phyloP scores from a whole-genome alignment of 805 yeast species.

The Saccharomycopsis fibuligera region DNA sequence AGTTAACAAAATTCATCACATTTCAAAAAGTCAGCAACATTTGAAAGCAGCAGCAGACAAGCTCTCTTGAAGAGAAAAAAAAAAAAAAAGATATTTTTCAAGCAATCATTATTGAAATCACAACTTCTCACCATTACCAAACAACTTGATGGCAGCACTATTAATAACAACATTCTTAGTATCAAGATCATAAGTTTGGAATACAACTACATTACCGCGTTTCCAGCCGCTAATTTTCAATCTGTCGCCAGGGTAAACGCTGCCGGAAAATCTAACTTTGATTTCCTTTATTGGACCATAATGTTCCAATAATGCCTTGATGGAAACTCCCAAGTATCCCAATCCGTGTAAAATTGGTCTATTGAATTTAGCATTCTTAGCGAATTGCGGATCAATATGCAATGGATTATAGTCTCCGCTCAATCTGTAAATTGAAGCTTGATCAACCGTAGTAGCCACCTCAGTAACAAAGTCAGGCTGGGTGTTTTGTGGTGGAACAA shows the following conservation, averaged over 20 bases:
- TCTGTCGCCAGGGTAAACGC: constrained; percentile 93
- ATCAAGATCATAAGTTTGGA: constrained; percentile 78
- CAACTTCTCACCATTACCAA: constrained; percentile 11
- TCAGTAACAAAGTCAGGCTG: constrained; percentile 61
- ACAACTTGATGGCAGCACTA: constrained; percentile 75
- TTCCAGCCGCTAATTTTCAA: constrained; percentile 82
- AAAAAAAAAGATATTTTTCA: not conserved
- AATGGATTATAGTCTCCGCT: constrained; percentile 94
- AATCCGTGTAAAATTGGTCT: constrained; percentile 90
- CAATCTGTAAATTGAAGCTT: constrained; percentile 84
- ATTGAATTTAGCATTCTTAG: constrained; percentile 79
- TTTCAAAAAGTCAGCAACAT: not conserved
- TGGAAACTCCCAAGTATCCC: constrained; percentile 77
- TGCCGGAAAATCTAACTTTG: constrained; percentile 85
- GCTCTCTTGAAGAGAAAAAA: not conserved
- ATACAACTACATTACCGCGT: constrained; percentile 56
- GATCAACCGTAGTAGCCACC: constrained; percentile 57
- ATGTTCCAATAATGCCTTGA: constrained; percentile 68
- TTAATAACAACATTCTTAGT: constrained; percentile 74
- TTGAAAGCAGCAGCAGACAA: not conserved
- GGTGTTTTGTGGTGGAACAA: constrained; percentile 48
- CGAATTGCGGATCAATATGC: constrained; percentile 89
- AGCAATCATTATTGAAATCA: too few species aligned
- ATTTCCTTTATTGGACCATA: constrained; percentile 79
- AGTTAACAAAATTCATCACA: too few species aligned